phyloP scores from a whole-genome alignment of 1,284 basidiomycete species.

The Ustilago hordei region DNA sequence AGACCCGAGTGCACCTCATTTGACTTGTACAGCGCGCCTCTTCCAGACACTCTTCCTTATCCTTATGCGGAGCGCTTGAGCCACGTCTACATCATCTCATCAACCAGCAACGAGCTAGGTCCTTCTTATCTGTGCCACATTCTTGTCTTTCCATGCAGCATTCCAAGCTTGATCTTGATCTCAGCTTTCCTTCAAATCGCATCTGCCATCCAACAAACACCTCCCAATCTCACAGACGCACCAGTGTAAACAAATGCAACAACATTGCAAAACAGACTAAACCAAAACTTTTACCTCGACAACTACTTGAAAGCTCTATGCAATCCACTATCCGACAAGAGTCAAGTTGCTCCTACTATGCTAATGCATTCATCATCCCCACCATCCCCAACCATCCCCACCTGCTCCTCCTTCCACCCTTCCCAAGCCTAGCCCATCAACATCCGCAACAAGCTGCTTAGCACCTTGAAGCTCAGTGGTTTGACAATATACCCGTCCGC shows the following conservation, averaged over 20 bases:
- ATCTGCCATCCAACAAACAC: background rate
- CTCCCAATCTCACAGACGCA: background rate
- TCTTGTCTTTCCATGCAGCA: too few relatives aligned
- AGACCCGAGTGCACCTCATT: background rate
- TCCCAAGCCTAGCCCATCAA: conserved; percentile 22
- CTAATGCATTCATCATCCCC: background rate
- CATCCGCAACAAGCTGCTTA: conserved; percentile 52
- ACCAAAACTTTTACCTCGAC: background rate
- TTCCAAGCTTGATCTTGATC: too few relatives aligned
- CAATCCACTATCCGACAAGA: background rate
- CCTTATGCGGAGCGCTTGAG: background rate
- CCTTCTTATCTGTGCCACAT: too few relatives aligned
- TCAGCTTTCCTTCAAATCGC: too few relatives aligned
- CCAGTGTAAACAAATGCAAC: background rate
- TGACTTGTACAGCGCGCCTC: background rate
- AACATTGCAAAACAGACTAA: background rate
- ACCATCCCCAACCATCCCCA: too few relatives aligned
- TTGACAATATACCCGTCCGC: conserved; percentile 89
- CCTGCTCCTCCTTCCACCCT: too few relatives aligned
- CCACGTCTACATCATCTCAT: too few relatives aligned
- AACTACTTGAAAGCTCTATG: background rate
- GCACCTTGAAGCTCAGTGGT: conserved; percentile 57
- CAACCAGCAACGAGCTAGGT: too few relatives aligned
- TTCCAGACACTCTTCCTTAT: background rate
- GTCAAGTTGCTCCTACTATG: conserved; percentile 2